A percentile compares a stretch with the other conserved stretches of the same genome.
These are phyloP conservation scores for Polyporus tsugae DNA, from an alignment of 1,284 basidiomycete species.

Conservation along the genomic window DNA sequence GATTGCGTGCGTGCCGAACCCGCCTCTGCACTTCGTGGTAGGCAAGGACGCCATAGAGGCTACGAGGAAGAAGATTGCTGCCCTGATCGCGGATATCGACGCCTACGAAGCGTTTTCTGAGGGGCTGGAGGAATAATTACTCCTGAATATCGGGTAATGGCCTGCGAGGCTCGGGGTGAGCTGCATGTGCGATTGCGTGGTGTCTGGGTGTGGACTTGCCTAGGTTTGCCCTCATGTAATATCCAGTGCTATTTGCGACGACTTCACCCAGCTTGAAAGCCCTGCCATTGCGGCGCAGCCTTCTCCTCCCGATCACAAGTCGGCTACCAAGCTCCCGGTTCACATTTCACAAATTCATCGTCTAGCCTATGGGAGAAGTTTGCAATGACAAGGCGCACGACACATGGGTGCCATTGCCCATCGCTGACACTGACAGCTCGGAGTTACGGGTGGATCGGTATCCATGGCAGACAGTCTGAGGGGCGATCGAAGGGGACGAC, in stretches of 20 bases:
- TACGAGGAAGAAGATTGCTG: conserved; percentile 16
- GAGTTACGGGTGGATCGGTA: too few species aligned
- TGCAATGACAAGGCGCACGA: too few species aligned
- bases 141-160: not conserved
- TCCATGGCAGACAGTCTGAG: too few species aligned
- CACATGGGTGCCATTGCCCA: too few species aligned
- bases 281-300: too few species aligned
- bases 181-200: not conserved
- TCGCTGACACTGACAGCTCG: too few species aligned
- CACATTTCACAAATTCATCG: too few species aligned
- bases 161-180: not conserved
- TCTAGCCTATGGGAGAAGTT: too few species aligned
- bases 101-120: conserved; percentile 24
- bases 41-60: conserved; percentile 21
- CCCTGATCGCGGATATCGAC: not conserved
- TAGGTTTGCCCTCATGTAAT: not conserved
- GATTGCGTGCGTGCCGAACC: conserved; percentile 13
- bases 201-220: too few species aligned
- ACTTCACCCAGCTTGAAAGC: not conserved
- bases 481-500: too few species aligned
- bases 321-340: too few species aligned
- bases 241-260: not conserved
- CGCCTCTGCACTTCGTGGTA: conserved; percentile 24
- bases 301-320: too few species aligned
- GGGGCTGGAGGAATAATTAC: conserved; percentile 3